Conservation (phyloP, 1,284 basidiomycete genomes). For the Takashimella tepidaria region DNA sequence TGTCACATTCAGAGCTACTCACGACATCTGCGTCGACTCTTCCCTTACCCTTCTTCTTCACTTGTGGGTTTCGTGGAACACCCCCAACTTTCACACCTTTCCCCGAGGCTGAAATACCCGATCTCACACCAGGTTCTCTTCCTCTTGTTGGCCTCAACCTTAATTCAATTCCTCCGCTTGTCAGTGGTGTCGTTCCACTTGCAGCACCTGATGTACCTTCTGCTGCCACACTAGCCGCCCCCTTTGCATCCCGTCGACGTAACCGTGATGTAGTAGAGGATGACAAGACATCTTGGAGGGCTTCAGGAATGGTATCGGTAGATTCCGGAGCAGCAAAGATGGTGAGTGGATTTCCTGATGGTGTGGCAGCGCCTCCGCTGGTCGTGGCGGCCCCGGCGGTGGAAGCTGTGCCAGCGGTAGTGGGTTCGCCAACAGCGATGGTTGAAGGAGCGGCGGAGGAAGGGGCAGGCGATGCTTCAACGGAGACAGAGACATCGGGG, state of each 20-base stretch:
- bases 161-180: constrained; percentile 18
- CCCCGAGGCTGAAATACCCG: constrained; percentile 38
- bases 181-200: constrained; percentile 7
- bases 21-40: constrained; percentile 28
- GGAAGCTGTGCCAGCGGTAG: not conserved
- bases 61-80: not conserved
- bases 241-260: not conserved
- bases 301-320: constrained; percentile 19
- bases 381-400: not conserved
- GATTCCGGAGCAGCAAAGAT: constrained; percentile 29
- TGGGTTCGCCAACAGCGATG: not conserved
- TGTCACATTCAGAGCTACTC: constrained; percentile 3
- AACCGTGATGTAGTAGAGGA: not conserved
- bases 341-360: constrained; percentile 17
- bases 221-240: constrained; percentile 20
- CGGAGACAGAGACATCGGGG: constrained; percentile 6
- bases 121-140: constrained; percentile 22
- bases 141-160: constrained; percentile 19
- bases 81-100: constrained; percentile 39
- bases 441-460: constrained; percentile 13
- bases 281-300: constrained; percentile 13
- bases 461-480: constrained; percentile 12
- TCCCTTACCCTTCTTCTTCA: constrained; percentile 31
- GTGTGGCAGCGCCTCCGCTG: not conserved
- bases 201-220: constrained; percentile 28